Base-by-base conservation (phyloP, 345 rosid species). In the Salix exigua region DNA sequence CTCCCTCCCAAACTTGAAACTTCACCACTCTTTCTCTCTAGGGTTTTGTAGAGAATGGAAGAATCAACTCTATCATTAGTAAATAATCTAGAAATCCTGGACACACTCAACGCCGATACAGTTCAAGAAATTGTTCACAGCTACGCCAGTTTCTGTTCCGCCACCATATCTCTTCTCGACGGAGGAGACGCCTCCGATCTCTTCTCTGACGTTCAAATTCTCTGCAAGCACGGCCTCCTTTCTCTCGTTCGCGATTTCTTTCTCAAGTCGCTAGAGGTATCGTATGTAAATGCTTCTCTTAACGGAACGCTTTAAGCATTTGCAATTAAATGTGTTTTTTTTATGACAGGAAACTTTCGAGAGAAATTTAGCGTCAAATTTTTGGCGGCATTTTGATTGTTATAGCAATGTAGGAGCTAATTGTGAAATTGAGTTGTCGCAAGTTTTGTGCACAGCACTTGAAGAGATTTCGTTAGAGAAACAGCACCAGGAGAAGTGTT, bases 211-310 rank as follows among this genome's bases (percentile, higher is more conserved):
- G 88, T 88, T 30, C 90, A 60, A 79, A 35, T 77, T 71, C 97
- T 95, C 73, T 90, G 94, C 87, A 88, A 85, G 42, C 82, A 88
- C 68, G 88, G 91, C 33, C 99, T 95, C 75, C 83, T 82, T 48
- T 84, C 93, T 82, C 91, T 93, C n/a, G 91, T 85, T 70, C 79
- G 82, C 60, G 97, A 93, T 73, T 93, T 88, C 80, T 91, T 91
- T 66, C 91, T 94, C 71, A 80, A 78, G 28, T 86, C 92, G 58
- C 89, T 92, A 4, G 91, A 90, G 97, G 97, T 92, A 77, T 26
- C 35, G 37, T 66, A 31, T 21, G 17, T 17, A 31, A 37, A 31
- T 31, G 42, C 25, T 33, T 30, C 38, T 26, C 17, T 18, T 33
- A 14, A 13, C 25, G 14, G 38, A 31, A 35, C 44, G 16, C 2